Evolutionary conservation across 1,284 basidiomycete species (phyloP), one percentile per base, ranked within the genome.

Genomic region (Cryptococcus hybrid): DNA sequence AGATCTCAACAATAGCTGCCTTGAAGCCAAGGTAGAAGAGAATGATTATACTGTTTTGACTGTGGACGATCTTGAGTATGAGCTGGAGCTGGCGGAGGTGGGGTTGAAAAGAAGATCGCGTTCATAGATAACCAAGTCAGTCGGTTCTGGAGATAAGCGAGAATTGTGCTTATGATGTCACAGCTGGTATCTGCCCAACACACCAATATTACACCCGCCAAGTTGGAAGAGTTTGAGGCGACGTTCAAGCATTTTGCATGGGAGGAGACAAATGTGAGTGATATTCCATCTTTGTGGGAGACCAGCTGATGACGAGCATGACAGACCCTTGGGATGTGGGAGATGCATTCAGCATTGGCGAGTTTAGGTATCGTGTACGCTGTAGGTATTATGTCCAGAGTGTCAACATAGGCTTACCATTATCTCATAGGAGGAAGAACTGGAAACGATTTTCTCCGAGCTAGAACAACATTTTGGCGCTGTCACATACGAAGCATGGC

Each of bases 191-290:
- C 94, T 5, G 70, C 74, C 0, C 65, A 64, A 46, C 71, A 78
- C 54, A 74, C 70, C 37, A 78, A 78, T 58, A 60, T 98, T 61
- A 96, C 94, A 0, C 93, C 96, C 0, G 93, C 92, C 2, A 93
- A 97, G 74, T 82, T 98, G 30, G 94, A 98, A 76, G 94, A 98
- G 73, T 98, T 98, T 66, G 94, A 98, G 75, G 87, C 88, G 70
- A 96, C 94, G 1, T 99, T 98, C 85, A 86, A 95, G 57, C 94
- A 97, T 79, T 99, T 99, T 72, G 94, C 97, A 77, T 88, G 87
- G 65, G 92, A 97, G 68, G 89, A 90, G 66, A 86, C 88, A 49
- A 96, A 97, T 61, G 76, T 75, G 56, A 64, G 70, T 63, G 35
- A 18, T 50, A 7, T 55, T 40, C 18, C 42, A 39, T 37, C 8